Evolutionary conservation across 2,329 filamentous ascomycete genomes (phyloP), one percentile per base, ranked within the genome.

Genomic region (Lachnellula cervina): DNA sequence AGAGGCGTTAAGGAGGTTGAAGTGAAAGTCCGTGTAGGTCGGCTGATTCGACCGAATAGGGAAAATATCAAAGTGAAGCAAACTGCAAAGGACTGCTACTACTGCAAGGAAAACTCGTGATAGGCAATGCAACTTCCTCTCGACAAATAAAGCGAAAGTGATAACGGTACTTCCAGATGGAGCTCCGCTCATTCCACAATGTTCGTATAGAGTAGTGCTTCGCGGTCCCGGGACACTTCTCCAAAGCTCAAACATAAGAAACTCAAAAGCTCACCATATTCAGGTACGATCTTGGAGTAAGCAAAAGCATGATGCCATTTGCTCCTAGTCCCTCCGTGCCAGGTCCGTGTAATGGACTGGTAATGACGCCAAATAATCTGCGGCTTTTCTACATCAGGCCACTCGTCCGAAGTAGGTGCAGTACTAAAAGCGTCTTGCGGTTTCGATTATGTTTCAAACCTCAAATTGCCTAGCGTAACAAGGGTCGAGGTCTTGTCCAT

Each of bases 361-460:
- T 28, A 40, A 28, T 46, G 32, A 8, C 8, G 21, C 5, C 17
- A 52, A 28, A 38, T 40, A 14, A 42, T 38, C 8, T 28, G 23
- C 17, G 17, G 17, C 50, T 16, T 45, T 56, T 52, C 59, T 49
- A 7, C 6, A 55, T 55, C 34, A 25, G 52, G 59, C 16, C 37
- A 57, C 9, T 55, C 55, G 51, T 51, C 59, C 59, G 57, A 53
- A 46, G 17, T 21, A 46, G 52, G 42, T 43, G 21, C 49, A 47
- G 43, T 45, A 28, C 35, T 32, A 35, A 34, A 45, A 28, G 45
- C 48, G 38, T 19, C 40, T 43, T 16, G 35, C 52, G 16, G 59
- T 63, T 63, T 63, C 61, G 53, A 55, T 56, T 54, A 35, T 57
- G 61, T 63, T 63, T 63, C 61, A 61, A 54, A 51, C 16, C 17